phyloP scores from a whole-genome alignment of 768 basidiomycete genomes.

The Cytidiella melzeri region DNA sequence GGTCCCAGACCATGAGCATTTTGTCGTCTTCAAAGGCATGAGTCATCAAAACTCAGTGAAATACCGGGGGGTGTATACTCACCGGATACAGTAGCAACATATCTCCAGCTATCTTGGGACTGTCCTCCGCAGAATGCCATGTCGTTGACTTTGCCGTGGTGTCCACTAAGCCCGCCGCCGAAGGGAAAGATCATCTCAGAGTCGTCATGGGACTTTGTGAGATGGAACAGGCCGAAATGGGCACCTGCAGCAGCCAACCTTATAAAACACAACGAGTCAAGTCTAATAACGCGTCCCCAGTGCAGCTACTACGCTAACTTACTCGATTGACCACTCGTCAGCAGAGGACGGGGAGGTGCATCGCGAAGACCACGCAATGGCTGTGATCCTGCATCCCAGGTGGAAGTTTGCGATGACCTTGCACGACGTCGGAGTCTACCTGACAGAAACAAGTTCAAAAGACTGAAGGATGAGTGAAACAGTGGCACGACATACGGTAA shows the following conservation, averaged over 20 bases:
- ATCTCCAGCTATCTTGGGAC: slow-evolving; percentile 59
- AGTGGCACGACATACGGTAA: slow-evolving; percentile 41
- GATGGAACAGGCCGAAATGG: slow-evolving; percentile 65
- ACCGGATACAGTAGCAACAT: slow-evolving; percentile 81
- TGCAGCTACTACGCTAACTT: slow-evolving; percentile 12
- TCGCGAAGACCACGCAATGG: slow-evolving; percentile 73
- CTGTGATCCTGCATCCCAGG: slow-evolving; percentile 62
- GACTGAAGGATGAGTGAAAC: background rate
- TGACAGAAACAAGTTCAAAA: background rate
- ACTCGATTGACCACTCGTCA: slow-evolving; percentile 73
- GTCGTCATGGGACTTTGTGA: slow-evolving; percentile 47
- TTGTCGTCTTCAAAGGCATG: slow-evolving; percentile 53
- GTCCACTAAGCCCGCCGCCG: slow-evolving; percentile 76
- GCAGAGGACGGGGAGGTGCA: slow-evolving; percentile 59
- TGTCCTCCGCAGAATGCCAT: slow-evolving; percentile 77
- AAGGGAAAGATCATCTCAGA: slow-evolving; percentile 59
- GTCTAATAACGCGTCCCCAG: slow-evolving; percentile 1
- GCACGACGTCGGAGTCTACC: slow-evolving; percentile 27
- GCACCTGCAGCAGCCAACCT: slow-evolving; percentile 65
- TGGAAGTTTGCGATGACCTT: slow-evolving; percentile 63
- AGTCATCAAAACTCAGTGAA: background rate
- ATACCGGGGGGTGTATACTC: slow-evolving; percentile 8
- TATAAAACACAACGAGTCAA: slow-evolving; percentile 10
- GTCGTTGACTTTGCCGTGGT: slow-evolving; percentile 72
- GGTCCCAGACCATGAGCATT: slow-evolving; percentile 84